phyloP scores from a whole-genome alignment of 306 rosid species.

The Prosopis cineraria region DNA sequence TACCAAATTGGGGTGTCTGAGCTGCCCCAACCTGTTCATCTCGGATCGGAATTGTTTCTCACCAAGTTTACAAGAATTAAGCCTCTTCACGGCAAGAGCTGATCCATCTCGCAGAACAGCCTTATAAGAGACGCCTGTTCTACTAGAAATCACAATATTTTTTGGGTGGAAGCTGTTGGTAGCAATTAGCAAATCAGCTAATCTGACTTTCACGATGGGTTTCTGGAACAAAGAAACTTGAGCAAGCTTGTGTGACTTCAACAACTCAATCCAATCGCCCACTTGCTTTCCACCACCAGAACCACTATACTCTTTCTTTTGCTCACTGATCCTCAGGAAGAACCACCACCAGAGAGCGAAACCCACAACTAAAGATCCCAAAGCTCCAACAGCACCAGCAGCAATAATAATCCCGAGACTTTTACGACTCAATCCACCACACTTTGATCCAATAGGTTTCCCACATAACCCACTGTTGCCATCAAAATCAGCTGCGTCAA shows the following conservation, averaged over 20 bases:
- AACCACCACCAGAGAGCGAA: slow-evolving; percentile 65
- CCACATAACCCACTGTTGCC: slow-evolving; percentile 54
- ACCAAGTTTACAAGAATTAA: slow-evolving; percentile 48
- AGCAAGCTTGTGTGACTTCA: slow-evolving; percentile 49
- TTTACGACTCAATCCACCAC: slow-evolving; percentile 50
- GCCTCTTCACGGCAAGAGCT: slow-evolving; percentile 53
- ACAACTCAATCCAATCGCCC: slow-evolving; percentile 45
- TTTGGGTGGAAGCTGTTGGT: slow-evolving; percentile 47
- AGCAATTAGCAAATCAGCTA: slow-evolving; percentile 49
- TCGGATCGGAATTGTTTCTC: slow-evolving; percentile 58
- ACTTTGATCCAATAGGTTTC: slow-evolving; percentile 49
- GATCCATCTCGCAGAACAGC: slow-evolving; percentile 63
- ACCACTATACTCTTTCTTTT: slow-evolving; percentile 35
- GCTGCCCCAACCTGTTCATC: slow-evolving; percentile 58
- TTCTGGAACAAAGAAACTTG: slow-evolving; percentile 63
- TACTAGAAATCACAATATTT: slow-evolving; percentile 48
- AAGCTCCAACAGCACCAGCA: slow-evolving; percentile 55
- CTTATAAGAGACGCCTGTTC: slow-evolving; percentile 59
- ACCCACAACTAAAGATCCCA: slow-evolving; percentile 50
- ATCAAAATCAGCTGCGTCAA: slow-evolving; percentile 37
- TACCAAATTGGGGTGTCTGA: slow-evolving; percentile 62
- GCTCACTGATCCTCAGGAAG: slow-evolving; percentile 34
- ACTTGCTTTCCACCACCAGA: slow-evolving; percentile 31
- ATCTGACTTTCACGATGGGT: slow-evolving; percentile 55
- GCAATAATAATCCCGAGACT: slow-evolving; percentile 54